These are phyloP conservation scores for Rhizophora mangle DNA, from an alignment of 345 rosid genomes.

Conservation along the genomic window DNA sequence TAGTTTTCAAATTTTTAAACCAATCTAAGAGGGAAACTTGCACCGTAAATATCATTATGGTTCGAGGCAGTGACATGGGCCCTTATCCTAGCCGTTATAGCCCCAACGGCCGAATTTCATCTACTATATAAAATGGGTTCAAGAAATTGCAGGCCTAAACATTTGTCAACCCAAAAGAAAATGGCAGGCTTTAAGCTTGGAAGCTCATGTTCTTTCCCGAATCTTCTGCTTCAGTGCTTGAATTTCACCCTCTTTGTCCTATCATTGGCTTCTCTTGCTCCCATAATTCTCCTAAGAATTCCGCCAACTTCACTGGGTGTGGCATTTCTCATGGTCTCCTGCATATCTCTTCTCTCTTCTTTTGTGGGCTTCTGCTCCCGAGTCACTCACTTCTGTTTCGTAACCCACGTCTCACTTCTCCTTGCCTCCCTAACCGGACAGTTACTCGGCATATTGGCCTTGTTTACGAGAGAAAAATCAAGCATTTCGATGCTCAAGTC, in stretches of 20 bases:
- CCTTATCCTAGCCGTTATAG: background rate
- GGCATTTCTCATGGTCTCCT: conserved; percentile 44
- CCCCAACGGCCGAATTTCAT: background rate
- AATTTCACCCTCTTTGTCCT: conserved; percentile 50
- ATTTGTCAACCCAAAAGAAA: background rate
- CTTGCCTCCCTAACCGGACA: conserved; percentile 47
- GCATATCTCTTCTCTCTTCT: conserved; percentile 47
- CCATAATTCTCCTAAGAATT: conserved; percentile 43
- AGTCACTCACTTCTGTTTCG: conserved; percentile 42
- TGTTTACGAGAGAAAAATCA: conserved; percentile 44
- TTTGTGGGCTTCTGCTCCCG: conserved; percentile 48
- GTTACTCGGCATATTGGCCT: conserved; percentile 30
- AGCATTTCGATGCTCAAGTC: conserved; percentile 51
- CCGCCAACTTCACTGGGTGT: conserved; percentile 62
- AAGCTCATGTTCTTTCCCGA: conserved; percentile 55
- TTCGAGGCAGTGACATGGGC: background rate
- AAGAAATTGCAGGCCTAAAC: background rate
- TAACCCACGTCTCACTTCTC: conserved; percentile 48
- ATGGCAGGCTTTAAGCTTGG: conserved; percentile 44
- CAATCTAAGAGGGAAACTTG: background rate
- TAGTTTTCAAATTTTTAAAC: background rate
- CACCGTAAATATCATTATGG: background rate
- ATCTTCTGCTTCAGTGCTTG: conserved; percentile 47
- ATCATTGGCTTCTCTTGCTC: conserved; percentile 45
- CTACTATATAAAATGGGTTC: background rate